Evolutionary conservation across 169 alveolate genomes (phyloP).

Genomic region (Eimeria maxima): DNA sequence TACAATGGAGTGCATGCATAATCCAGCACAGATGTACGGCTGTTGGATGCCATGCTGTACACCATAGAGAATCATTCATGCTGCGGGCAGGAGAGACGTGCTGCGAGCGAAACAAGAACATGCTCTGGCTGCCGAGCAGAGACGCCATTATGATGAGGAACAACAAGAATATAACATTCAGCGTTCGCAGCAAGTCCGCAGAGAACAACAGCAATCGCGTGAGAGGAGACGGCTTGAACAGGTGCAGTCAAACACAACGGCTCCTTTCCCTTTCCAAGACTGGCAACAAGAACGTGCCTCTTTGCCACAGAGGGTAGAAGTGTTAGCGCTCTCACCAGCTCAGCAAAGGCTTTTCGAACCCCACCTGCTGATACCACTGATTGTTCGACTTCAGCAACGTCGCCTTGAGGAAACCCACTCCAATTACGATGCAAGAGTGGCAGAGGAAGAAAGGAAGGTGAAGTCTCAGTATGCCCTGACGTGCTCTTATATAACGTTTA

Average conservation of each 20-base stretch:
- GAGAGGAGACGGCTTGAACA: conserved; percentile 78
- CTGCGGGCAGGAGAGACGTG: conserved; percentile 52
- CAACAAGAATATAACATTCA: conserved; percentile 77
- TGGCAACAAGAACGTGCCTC: not conserved
- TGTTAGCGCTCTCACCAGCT: not conserved
- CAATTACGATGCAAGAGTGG: conserved; percentile 84
- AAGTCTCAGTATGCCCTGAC: not conserved
- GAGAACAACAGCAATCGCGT: conserved; percentile 76
- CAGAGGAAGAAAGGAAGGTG: conserved; percentile 81
- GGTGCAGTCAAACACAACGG: conserved; percentile 51
- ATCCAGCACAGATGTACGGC: not conserved
- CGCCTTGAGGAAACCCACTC: conserved; percentile 66
- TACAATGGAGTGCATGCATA: not conserved
- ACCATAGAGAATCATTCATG: not conserved
- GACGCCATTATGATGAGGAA: conserved; percentile 61
- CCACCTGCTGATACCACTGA: not conserved
- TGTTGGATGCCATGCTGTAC: not conserved
- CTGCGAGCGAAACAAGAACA: conserved; percentile 35
- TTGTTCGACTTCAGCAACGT: conserved; percentile 27
- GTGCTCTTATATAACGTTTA: not conserved
- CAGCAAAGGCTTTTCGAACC: not conserved
- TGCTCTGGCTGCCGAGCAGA: conserved; percentile 72
- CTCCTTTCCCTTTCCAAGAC: not conserved
- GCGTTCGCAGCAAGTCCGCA: conserved; percentile 78
- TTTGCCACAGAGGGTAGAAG: not conserved